Percentiles rank a stretch among this genome's conserved stretches.
These are phyloP conservation scores for Apiospora hydei DNA, from an alignment of 2,329 filamentous ascomycete genomes.

Conservation along the genomic window DNA sequence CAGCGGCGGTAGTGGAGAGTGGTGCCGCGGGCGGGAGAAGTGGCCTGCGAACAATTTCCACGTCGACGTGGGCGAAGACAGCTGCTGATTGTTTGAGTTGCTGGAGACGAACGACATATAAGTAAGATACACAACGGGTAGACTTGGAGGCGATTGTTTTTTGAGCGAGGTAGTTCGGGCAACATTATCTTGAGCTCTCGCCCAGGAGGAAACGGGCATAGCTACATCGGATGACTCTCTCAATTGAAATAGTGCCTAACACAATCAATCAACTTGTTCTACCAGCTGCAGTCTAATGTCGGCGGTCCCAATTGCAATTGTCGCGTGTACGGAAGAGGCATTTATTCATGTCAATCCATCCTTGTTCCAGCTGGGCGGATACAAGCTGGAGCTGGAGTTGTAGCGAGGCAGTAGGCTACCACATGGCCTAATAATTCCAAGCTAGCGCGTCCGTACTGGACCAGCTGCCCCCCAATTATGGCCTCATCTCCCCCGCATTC, in stretches of 20 bases:
- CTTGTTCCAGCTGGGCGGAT: background rate
- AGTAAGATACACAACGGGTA: background rate
- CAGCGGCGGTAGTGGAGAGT: fast-evolving
- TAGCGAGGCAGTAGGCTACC: background rate
- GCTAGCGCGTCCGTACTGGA: background rate
- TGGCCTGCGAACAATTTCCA: background rate
- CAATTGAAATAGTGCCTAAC: background rate
- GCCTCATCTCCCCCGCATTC: background rate
- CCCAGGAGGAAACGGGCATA: background rate
- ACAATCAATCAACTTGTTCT: background rate
- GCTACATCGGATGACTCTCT: background rate
- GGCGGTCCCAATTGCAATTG: too few relatives aligned
- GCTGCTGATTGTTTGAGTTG: background rate
- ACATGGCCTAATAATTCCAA: background rate
- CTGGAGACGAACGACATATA: too few relatives aligned
- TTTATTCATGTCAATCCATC: background rate
- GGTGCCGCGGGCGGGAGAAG: background rate
- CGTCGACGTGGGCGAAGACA: background rate
- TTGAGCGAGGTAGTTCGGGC: background rate
- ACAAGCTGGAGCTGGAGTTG: background rate
- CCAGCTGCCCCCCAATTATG: background rate
- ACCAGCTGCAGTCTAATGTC: too few relatives aligned
- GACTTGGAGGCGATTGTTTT: too few relatives aligned
- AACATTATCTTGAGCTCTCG: background rate
- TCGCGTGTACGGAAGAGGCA: too few relatives aligned